Evolutionary conservation across 148 eudicot species (phyloP).

Genomic region (Heliamphora exappendiculata): DNA sequence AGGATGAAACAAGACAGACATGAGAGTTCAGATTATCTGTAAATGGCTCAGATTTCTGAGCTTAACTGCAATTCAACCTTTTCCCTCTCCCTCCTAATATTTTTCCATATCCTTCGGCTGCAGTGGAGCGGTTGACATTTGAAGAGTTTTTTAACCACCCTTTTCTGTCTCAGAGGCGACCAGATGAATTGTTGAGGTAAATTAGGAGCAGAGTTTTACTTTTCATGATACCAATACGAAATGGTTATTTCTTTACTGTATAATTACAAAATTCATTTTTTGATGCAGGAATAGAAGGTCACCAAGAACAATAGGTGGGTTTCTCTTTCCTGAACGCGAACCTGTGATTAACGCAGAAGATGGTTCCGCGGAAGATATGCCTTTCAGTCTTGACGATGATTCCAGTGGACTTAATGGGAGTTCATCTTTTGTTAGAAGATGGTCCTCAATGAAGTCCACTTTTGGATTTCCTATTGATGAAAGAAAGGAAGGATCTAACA

Average conservation of each 20-base stretch:
- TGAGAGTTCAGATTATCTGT: conserved; percentile 5
- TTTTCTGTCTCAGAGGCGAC: conserved; percentile 48
- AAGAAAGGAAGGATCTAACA: conserved; percentile 27
- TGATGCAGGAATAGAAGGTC: conserved; percentile 39
- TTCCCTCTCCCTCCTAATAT: conserved; percentile 6
- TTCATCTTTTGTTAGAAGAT: conserved; percentile 45
- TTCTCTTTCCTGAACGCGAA: conserved; percentile 28
- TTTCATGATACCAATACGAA: background rate
- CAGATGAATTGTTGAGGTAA: conserved; percentile 55
- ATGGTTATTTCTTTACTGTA: conserved; percentile 1
- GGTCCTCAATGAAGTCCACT: conserved; percentile 46
- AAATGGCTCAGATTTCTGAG: background rate
- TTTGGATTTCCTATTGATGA: conserved; percentile 49
- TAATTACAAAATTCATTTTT: conserved; percentile 13
- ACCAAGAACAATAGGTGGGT: conserved; percentile 27
- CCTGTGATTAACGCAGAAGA: conserved; percentile 40
- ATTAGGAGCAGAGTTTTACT: background rate
- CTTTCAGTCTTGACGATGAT: conserved; percentile 74
- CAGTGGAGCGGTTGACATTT: conserved; percentile 91
- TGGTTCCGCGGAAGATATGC: conserved; percentile 71
- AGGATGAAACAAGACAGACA: background rate
- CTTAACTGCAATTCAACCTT: conserved; percentile 3
- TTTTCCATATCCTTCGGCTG: conserved; percentile 15
- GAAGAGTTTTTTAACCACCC: conserved; percentile 95
- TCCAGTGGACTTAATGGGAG: conserved; percentile 66